Evolutionary conservation across 2,329 filamentous ascomycete genomes (phyloP), one percentile per base, ranked within the genome.

Genomic region (Remersonia thermophila): DNA sequence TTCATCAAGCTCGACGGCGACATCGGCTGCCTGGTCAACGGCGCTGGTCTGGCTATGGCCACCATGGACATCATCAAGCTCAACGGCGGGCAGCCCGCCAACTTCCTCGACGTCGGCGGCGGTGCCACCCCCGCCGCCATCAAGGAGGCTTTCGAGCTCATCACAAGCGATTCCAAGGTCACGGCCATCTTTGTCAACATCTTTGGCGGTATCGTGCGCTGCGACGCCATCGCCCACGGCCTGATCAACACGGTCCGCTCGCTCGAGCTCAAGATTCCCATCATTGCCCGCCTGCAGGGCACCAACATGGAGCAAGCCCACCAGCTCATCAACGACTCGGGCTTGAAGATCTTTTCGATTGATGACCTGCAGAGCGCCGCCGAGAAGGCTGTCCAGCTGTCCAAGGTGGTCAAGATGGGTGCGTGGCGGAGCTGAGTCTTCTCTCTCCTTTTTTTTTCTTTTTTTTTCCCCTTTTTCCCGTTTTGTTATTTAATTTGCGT

Each of bases 41-140:
- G 91, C 60, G 91, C 91, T 55, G 91, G 91, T 69, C 82, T 98
- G 50, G 91, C 91, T 66, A 98, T 98, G 91, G 91, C 91, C 46
- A 98, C 91, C 60, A 98, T 98, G 91, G 91, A 98, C 65, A 96
- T 98, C 63, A 98, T 98, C 76, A 96, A 98, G 78, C 77, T 98
- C 46, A 98, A 96, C 67, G 91, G 91, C 52, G 91, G 91, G 47
- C 71, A 77, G 57, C 91, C 91, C 45, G 91, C 91, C 53, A 98
- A 98, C 77, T 98, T 98, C 79, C 73, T 98, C 52, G 91, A 98
- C 60, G 91, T 98, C 51, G 91, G 91, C 57, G 91, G 91, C 61
- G 91, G 91, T 70, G 91, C 91, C 50, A 98, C 91, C 42, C 87
- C 91, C 25, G 81, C 87, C 49, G 91, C 91, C 53, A 98, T 98